Base-by-base conservation (phyloP, 2,329 filamentous ascomycete species). In the Apiospora saccharicola region DNA sequence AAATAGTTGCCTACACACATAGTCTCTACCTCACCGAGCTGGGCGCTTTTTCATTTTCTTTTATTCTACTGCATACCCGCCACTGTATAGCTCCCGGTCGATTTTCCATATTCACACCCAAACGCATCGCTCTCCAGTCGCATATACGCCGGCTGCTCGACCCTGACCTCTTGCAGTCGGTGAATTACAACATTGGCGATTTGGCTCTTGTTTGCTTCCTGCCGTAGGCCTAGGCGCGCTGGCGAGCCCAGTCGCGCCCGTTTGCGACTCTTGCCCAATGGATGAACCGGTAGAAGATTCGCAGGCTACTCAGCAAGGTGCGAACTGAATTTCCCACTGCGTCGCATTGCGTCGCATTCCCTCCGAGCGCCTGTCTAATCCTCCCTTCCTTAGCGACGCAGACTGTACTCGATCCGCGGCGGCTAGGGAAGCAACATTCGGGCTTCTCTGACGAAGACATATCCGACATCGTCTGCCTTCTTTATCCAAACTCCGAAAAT, bases 391-490 rank as follows among this genome's bases (percentile, higher is more conserved):
- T 75, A 90, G 91, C 92, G 71, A 97, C 95, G 22, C 95, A 97
- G 81, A 91, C 90, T 80, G 90, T 93, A 78, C 85, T 95, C 75
- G 95, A 98, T 80, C 94, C 94, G 53, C 90, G 94, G 74, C 91
- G 94, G 71, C 81, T 93, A 74, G 94, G 94, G 71, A 88, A 92
- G 80, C 93, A 94, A 82, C 93, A 94, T 80, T 96, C 94, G 53
- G 94, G 94, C 71, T 91, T 98, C 74, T 92, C 89, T 70, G 92
- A 95, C 76, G 89, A 93, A 75, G 95, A 98, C 80, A 89, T 96
- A 69, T 90, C 94, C 74, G 95, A 98, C 82, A 94, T 98, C 76
- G 90, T 98, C 75, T 97, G 95, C 83, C 91, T 98, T 72, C 88
- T 98, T 41, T 91, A 97, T 76, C 95, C 96, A 14, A 90, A 90